Base-by-base conservation (phyloP, 495 filamentous ascomycete genomes). In the Podospora tetraspora region DNA sequence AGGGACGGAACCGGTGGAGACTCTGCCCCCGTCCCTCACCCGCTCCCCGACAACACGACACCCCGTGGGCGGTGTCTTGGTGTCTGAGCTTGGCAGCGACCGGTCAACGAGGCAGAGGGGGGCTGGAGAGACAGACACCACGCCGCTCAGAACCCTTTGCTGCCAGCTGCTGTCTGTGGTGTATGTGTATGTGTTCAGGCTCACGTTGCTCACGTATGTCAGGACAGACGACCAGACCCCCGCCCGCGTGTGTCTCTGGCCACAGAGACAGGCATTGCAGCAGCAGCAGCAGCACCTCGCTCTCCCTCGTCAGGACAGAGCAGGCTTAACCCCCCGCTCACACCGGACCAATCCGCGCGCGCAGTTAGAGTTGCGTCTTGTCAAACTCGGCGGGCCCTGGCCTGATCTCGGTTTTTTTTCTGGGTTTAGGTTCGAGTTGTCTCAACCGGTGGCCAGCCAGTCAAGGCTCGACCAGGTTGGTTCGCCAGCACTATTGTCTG, bases 211-310 rank as follows among this genome's bases (percentile, higher is more conserved):
- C 62, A 64, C 62, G 43, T 57, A 64, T 57, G 43, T n/a, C 43
- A 52, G 43, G 27, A 60, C 19, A n/a, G 43, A 56, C 62, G 12
- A 19, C 23, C 3, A 52, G 21, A 37, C 43, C 25, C 62, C 37
- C 43, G 16, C 43, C 43, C 43, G 43, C 19, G 43, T 52, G 24
- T 52, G 62, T 57, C 52, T 52, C 62, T 32, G 62, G 56, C 23
- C 62, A 62, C 67, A 69, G 65, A 66, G 63, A 57, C 62, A 64
- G 43, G 57, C 63, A 61, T 60, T 62, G 37, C 67, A 65, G 10
- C 23, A 52, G 16, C 43, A 52, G 30, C 11, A 27, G 27, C 27
- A 27, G 27, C 27, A 27, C 34, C 34, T 43, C 60, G 62, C 19
- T 59, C 62, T 24, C 34, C 63, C 27, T 34, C 22, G 12, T 60